Conservation (phyloP, 2,329 filamentous ascomycete genomes). For the Reticulascus tulasneorum region DNA sequence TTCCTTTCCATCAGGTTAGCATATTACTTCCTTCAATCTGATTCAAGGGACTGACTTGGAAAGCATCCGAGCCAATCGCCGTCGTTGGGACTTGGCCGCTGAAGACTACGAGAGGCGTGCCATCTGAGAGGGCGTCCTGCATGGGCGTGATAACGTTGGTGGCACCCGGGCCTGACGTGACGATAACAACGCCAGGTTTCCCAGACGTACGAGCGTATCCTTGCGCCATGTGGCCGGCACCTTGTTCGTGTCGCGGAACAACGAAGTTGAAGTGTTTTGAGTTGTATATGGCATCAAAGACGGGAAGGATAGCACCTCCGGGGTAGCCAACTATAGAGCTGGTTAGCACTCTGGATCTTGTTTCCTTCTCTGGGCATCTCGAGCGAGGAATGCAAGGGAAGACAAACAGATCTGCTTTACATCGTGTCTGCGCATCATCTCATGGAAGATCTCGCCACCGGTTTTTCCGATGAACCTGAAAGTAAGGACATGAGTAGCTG, state of each 20-base stretch:
- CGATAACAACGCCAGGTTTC: slow-evolving; percentile 90
- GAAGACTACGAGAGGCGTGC: slow-evolving; percentile 94
- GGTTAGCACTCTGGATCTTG: slow-evolving; percentile 9
- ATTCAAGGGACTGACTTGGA: too few relatives aligned
- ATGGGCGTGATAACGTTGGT: slow-evolving; percentile 96
- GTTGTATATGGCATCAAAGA: slow-evolving; percentile 99
- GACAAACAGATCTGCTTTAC: slow-evolving; percentile 92
- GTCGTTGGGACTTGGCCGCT: slow-evolving; percentile 86
- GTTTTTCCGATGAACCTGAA: slow-evolving; percentile 88
- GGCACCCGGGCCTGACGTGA: slow-evolving; percentile 93
- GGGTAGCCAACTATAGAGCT: slow-evolving; percentile 70
- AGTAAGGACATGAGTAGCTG: too few relatives aligned
- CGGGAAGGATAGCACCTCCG: slow-evolving; percentile 92
- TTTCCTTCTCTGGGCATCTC: neutral
- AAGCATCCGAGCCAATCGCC: slow-evolving; percentile 90
- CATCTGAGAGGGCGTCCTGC: slow-evolving; percentile 93
- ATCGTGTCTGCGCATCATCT: slow-evolving; percentile 93
- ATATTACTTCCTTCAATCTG: too few relatives aligned
- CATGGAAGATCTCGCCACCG: slow-evolving; percentile 95
- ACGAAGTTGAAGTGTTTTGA: slow-evolving; percentile 96
- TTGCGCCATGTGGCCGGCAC: slow-evolving; percentile 97
- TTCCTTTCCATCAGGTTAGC: too few relatives aligned
- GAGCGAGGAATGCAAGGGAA: slow-evolving; percentile 2
- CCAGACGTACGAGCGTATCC: slow-evolving; percentile 93
- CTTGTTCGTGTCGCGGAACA: slow-evolving; percentile 93